Evolutionary conservation across 2,329 filamentous ascomycete genomes (phyloP), one percentile per base, ranked within the genome.

Genomic region (Myriosclerotinia scirpicola): DNA sequence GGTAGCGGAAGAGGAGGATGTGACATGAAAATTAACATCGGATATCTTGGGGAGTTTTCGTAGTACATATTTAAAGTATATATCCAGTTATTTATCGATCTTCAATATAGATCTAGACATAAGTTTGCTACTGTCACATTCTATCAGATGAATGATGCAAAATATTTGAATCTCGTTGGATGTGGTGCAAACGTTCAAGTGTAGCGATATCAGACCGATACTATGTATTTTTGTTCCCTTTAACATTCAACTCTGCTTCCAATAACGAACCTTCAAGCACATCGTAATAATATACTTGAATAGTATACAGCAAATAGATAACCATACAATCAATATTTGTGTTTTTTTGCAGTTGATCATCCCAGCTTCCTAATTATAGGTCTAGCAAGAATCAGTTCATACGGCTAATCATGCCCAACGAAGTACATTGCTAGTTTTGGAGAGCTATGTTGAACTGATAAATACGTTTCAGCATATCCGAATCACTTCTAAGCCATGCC

Each of bases 11-110:
- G 11, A 26, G 38, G 5, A 50, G 7, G 20, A 15, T 22, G 20
- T 46, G 17, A 5, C 7, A 50, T 38, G 2, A 14, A 15, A 38
- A 14, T 40, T 3, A 6, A 5, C n/a, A n/a, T n/a, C 30, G 46
- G 22, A 54, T 42, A 26, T 26, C 14, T 60, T 38, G 20, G 5
- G 30, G n/a, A n/a, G 15, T 60, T 50, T 50, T 60, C 9, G 44
- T 20, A 38, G 30, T 60, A 38, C 20, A 50, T 38, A 20, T 12
- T 50, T 46, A 38, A 50, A 44, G 58, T 36, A 59, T 60, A 60
- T 50, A 60, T 59, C 56, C 42, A 17, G 22, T 48, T n/a, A 46
- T 50, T 38, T 60, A 6, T 5, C 30, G 22, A 26, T 38, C 20
- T 54, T 54, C 34, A 38, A 8, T 38, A n/a, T 38, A n/a, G 11